These are phyloP conservation scores for Entrophospora sp. DNA, from an alignment of 192 early-diverging fungal species.

Conservation along the genomic window DNA sequence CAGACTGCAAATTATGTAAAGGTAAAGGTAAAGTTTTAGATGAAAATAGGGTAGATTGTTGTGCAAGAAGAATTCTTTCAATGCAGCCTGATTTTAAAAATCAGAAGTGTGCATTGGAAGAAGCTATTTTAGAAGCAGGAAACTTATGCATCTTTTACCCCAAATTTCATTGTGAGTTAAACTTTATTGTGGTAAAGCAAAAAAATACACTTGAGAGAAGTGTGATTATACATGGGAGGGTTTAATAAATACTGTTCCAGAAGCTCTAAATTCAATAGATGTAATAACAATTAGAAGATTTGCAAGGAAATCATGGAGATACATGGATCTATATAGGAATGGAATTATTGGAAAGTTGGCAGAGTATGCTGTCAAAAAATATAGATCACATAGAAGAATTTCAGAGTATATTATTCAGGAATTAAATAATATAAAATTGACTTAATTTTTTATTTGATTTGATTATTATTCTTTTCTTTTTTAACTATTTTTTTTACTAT, in stretches of 20 bases:
- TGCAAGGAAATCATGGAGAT: too few relatives aligned
- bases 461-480: too few relatives aligned
- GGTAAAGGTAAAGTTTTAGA: neutral
- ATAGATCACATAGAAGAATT: too few relatives aligned
- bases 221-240: too few relatives aligned
- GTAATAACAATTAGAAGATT: conserved; percentile 14
- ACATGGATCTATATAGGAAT: conserved; percentile 1
- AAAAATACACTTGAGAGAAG: too few relatives aligned
- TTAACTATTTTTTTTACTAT: too few relatives aligned
- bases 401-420: neutral
- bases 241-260: conserved; percentile 9
- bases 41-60: neutral
- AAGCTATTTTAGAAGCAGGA: conserved; percentile 1
- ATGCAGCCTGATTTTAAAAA: conserved; percentile 9
- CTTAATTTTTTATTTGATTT: too few relatives aligned
- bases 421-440: too few relatives aligned
- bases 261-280: conserved; percentile 14
- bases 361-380: too few relatives aligned
- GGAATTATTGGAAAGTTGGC: conserved; percentile 12
- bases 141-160: conserved; percentile 15
- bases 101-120: neutral
- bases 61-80: conserved; percentile 12
- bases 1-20: neutral
- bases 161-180: too few relatives aligned
- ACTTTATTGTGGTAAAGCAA: too few relatives aligned